These are phyloP conservation scores for Mucor piriformis DNA, from an alignment of 371 early-diverging fungal species.

Conservation along the genomic window DNA sequence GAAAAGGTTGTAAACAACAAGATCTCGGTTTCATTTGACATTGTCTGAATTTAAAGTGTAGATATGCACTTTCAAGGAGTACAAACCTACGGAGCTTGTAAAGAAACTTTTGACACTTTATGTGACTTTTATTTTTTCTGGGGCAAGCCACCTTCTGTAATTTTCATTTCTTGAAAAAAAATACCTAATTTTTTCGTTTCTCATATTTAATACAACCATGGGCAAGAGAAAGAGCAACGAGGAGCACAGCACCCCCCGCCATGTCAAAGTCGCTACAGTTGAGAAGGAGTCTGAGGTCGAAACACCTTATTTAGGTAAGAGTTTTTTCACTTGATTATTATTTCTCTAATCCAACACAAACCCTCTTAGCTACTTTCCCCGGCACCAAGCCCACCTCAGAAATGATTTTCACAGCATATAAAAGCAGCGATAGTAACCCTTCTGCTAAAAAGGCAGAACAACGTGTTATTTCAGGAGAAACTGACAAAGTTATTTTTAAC, in stretches of 20 bases:
- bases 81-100: background rate
- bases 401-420: slow-evolving; percentile 36
- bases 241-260: slow-evolving; percentile 15
- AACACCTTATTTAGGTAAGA: slow-evolving; percentile 41
- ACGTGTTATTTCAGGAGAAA: slow-evolving; percentile 65
- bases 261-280: slow-evolving; percentile 25
- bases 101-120: background rate
- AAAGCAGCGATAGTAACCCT: slow-evolving; percentile 14
- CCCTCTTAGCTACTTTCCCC: slow-evolving; percentile 41
- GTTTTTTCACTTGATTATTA: background rate
- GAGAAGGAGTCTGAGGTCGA: slow-evolving; percentile 24
- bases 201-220: slow-evolving; percentile 12
- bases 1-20: no score
- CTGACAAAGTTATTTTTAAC: slow-evolving; percentile 73
- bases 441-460: slow-evolving; percentile 25
- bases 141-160: slow-evolving; percentile 6
- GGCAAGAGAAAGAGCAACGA: slow-evolving; percentile 31
- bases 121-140: background rate
- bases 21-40: no score
- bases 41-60: no score
- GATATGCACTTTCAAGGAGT: no score
- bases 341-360: background rate
- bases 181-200: slow-evolving; percentile 1
- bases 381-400: slow-evolving; percentile 43
- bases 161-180: slow-evolving; percentile 1